Evolutionary conservation across 2,329 filamentous ascomycete genomes (phyloP), one percentile per base, ranked within the genome.

Genomic region (Ophiostoma pallidulum): DNA sequence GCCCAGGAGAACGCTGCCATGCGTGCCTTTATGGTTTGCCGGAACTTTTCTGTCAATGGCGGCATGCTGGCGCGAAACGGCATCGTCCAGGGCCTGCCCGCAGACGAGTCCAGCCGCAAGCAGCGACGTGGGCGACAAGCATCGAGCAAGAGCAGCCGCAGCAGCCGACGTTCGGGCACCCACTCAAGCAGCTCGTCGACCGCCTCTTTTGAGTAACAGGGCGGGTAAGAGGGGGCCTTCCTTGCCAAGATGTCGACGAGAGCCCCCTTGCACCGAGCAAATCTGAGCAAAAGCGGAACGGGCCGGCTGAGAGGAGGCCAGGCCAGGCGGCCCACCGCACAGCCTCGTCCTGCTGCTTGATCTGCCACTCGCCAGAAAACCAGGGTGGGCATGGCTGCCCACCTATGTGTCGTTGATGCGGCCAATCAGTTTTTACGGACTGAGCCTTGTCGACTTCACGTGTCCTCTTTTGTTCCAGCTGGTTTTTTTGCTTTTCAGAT

Each of bases 11-110:
- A 91, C 59, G 91, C 91, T 22, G 91, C 91, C 51, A 94, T 94
- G 78, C 85, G 89, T 53, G 91, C 91, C 49, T 97, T 95, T 68
- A 91, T 95, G 80, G 92, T 96, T 57, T 96, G 91, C 73, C 84
- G 89, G 55, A 95, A 95, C 74, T 96, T 96, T 69, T 94, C 88
- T 48, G 86, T 94, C 65, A 96, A 95, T 63, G 89, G 94, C 59
- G 91, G 91, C 63, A 95, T 94, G 88, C 71, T 82, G 54, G 79
- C 78, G 53, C 75, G 78, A 54, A 83, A 82, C 59, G 79, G 79
- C 37, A 80, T 82, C 53, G 78, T 83, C 53, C 79, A 83, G 64
- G 79, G 79, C 42, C 70, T 83, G 32, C 79, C 79, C 13, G 75
- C 71, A 48, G 70, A 72, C 55, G 69, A 73, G 54, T 67, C 76